Conservation (phyloP, 106 monocot species). For the Dendrobium nobile region DNA sequence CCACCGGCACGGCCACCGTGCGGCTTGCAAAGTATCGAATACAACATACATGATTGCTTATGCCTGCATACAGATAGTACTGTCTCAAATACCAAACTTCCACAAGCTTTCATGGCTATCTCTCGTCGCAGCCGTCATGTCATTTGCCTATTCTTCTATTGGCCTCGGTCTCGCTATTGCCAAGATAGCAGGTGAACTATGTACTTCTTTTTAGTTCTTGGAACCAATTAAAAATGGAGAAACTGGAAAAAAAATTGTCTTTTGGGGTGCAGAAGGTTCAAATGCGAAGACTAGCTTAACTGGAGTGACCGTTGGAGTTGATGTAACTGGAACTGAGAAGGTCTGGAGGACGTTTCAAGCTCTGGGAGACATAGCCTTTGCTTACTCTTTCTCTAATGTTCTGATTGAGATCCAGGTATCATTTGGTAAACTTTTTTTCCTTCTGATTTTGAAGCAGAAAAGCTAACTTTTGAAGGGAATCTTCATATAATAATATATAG, state of each 20-base stretch:
- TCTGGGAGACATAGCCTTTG: constrained; percentile 77
- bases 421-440: not conserved
- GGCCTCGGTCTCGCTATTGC: constrained; percentile 87
- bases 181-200: constrained; percentile 55
- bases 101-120: constrained; percentile 86
- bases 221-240: not conserved
- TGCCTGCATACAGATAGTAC: constrained; percentile 50
- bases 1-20: constrained; percentile 61
- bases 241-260: not conserved
- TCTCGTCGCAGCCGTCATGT: constrained; percentile 75
- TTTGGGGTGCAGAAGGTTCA: constrained; percentile 19
- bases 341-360: constrained; percentile 76
- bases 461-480: not conserved
- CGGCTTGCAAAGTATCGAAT: constrained; percentile 37
- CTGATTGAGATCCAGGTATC: constrained; percentile 83
- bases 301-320: constrained; percentile 59
- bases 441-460: not conserved
- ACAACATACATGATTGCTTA: constrained; percentile 55
- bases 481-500: not conserved
- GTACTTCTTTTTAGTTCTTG: not conserved
- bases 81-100: constrained; percentile 81
- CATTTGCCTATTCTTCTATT: constrained; percentile 63
- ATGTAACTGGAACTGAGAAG: constrained; percentile 54
- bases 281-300: constrained; percentile 41
- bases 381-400: constrained; percentile 59